Evolutionary conservation across 2,329 filamentous ascomycete genomes (phyloP).

Genomic region (Epichloe baconii): DNA sequence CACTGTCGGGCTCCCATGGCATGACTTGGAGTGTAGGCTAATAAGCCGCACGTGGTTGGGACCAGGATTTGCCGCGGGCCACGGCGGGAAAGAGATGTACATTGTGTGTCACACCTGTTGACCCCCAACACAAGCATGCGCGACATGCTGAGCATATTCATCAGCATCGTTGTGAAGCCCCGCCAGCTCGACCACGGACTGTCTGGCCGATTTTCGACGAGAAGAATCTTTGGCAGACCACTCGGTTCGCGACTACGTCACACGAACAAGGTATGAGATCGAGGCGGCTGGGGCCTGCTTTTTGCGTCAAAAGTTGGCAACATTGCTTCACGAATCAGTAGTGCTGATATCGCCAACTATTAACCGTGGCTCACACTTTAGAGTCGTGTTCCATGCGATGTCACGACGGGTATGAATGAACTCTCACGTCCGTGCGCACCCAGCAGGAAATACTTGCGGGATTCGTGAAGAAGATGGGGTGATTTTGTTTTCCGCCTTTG

Average conservation of each 20-base stretch:
- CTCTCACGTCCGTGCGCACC: neutral
- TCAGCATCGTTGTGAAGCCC: neutral
- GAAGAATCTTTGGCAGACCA: neutral
- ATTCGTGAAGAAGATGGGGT: too few relatives aligned
- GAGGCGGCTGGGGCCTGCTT: conserved; percentile 20
- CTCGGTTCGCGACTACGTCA: conserved; percentile 16
- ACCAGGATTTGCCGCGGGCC: too few relatives aligned
- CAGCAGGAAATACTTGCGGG: neutral
- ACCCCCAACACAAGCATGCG: too few relatives aligned
- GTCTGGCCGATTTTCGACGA: neutral
- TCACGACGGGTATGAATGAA: neutral
- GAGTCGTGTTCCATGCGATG: neutral
- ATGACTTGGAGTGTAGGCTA: too few relatives aligned
- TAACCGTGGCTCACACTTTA: neutral
- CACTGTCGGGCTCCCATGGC: too few relatives aligned
- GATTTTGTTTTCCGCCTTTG: too few relatives aligned
- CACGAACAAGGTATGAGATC: neutral
- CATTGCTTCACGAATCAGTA: conserved; percentile 24
- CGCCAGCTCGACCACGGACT: neutral
- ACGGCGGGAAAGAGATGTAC: too few relatives aligned
- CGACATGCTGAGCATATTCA: too few relatives aligned
- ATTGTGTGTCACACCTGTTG: too few relatives aligned
- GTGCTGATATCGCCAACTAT: conserved; percentile 15
- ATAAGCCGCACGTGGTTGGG: too few relatives aligned
- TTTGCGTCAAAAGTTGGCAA: conserved; percentile 27